Evolutionary conservation across 495 filamentous ascomycete species (phyloP).

Genomic region (Beverwykella pulmonaria): DNA sequence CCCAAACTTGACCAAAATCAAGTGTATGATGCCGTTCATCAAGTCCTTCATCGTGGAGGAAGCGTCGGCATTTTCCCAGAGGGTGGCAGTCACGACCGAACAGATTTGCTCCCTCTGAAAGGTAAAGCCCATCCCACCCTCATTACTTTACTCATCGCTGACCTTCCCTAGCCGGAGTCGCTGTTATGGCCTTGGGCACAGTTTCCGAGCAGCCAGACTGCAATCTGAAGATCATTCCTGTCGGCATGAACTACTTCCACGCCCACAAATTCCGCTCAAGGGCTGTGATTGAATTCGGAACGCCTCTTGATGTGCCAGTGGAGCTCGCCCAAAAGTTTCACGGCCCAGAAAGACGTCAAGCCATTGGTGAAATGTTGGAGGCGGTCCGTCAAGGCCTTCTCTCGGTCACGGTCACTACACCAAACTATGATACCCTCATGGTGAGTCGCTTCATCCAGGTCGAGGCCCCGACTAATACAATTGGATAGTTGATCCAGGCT

Average conservation of each 20-base stretch:
- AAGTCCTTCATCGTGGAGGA: slow-evolving; percentile 74
- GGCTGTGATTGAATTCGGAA: slow-evolving; percentile 95
- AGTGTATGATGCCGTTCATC: slow-evolving; percentile 92
- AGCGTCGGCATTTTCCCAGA: slow-evolving; percentile 98
- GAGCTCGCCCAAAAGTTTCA: slow-evolving; percentile 87
- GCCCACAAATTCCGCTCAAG: slow-evolving; percentile 97
- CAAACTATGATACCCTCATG: slow-evolving; percentile 98
- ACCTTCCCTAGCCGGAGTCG: slow-evolving; percentile 75
- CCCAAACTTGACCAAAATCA: slow-evolving; percentile 93
- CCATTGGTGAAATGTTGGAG: slow-evolving; percentile 78
- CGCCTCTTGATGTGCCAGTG: slow-evolving; percentile 74
- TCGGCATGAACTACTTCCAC: slow-evolving; percentile 99
- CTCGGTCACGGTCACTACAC: slow-evolving; percentile 88
- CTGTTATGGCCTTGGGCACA: slow-evolving; percentile 95
- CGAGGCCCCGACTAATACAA: slow-evolving; percentile 2
- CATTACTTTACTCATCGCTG: slow-evolving; percentile 8
- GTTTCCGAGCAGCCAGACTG: slow-evolving; percentile 85
- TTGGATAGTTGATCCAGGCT: slow-evolving; percentile 76
- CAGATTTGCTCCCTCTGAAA: slow-evolving; percentile 91
- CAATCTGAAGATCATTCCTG: slow-evolving; percentile 97
- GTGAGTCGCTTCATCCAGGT: slow-evolving; percentile 48
- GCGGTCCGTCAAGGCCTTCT: slow-evolving; percentile 82
- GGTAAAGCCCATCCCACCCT: slow-evolving; percentile 47
- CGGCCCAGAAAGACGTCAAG: slow-evolving; percentile 77
- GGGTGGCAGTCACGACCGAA: slow-evolving; percentile 94